phyloP scores from a whole-genome alignment of 2,329 filamentous ascomycete species.

The Elsinoe australis region DNA sequence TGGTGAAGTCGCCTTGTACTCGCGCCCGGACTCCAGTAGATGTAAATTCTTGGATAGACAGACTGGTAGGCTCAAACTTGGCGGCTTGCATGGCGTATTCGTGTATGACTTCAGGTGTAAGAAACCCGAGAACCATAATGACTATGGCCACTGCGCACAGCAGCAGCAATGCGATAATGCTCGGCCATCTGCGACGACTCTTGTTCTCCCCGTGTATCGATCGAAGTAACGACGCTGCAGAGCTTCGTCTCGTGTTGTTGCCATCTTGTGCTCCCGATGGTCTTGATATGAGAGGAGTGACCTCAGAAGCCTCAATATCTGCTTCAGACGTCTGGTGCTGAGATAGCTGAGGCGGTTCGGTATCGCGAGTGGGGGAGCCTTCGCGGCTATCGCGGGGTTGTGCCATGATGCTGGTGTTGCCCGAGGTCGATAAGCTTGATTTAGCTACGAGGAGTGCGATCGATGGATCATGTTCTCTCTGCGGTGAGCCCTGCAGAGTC shows the following conservation, averaged over 20 bases:
- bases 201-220: slow-evolving; percentile 31
- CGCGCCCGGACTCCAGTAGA: slow-evolving; percentile 67
- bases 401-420: slow-evolving; percentile 2
- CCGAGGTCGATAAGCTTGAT: neutral
- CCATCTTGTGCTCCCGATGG: neutral
- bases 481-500: neutral
- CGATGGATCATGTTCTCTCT: neutral
- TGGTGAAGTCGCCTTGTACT: slow-evolving; percentile 70
- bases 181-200: slow-evolving; percentile 61
- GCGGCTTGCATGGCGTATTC: slow-evolving; percentile 79
- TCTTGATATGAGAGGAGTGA: slow-evolving; percentile 14
- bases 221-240: slow-evolving; percentile 32
- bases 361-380: slow-evolving; percentile 7
- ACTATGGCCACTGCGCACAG: slow-evolving; percentile 56
- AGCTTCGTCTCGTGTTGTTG: slow-evolving; percentile 18
- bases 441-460: neutral
- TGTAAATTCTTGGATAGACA: slow-evolving; percentile 82
- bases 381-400: neutral
- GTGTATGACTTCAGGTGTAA: slow-evolving; percentile 71
- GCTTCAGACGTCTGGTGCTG: neutral
- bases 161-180: slow-evolving; percentile 61
- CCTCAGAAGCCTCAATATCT: slow-evolving; percentile 12
- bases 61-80: slow-evolving; percentile 70
- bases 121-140: slow-evolving; percentile 72
- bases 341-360: neutral